Evolutionary conservation across 2,329 filamentous ascomycete species (phyloP), one percentile per base, ranked within the genome.

Genomic region (Verticillium tricorpus): DNA sequence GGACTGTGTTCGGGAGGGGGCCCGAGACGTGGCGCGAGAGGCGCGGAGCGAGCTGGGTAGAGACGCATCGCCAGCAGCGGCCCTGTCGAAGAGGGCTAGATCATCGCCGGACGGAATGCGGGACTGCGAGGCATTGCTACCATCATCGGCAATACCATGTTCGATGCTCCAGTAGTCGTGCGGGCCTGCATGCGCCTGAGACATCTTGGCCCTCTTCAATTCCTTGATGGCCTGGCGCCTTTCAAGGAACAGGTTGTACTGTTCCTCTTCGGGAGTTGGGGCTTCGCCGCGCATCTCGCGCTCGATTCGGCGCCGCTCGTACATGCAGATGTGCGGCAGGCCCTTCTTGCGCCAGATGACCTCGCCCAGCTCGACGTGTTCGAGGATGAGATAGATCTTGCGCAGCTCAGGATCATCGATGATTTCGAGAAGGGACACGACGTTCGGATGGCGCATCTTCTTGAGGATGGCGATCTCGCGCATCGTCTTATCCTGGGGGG

Each of bases 351-450:
- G 87, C 95, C 95, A 99, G 57, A 92, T 85, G 62, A 99, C 92
- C 77, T 99, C 95, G 59, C 95, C 94, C 50, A 94, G 85, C 73
- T 97, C 92, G 61, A 97, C 93, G 75, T 94, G 94, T 75, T 99
- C 95, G 54, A 99, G 84, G 22, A 98, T 92, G 78, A 99, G 94
- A 78, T 99, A 99, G 65, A 99, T 97, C 78, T 99, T 99, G 78
- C 96, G 95, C 62, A 93, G 87, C 70, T 93, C 92, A 1, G 94
- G 94, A 73, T 99, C 95, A 73, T 99, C 95, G 69, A 99, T 98
- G 70, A 99, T 93, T 77, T 99, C 95, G 66, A 98, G 85, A 45
- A 99, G 82, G 69, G 92, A 93, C 65, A 99, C 95, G 50, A 99
- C 92, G 71, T 99, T 97, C n/a, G 92, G 89, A 74, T 99, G 95